phyloP scores from a whole-genome alignment of 1,139 yeast genomes.

The Debaryomyces sp. region DNA sequence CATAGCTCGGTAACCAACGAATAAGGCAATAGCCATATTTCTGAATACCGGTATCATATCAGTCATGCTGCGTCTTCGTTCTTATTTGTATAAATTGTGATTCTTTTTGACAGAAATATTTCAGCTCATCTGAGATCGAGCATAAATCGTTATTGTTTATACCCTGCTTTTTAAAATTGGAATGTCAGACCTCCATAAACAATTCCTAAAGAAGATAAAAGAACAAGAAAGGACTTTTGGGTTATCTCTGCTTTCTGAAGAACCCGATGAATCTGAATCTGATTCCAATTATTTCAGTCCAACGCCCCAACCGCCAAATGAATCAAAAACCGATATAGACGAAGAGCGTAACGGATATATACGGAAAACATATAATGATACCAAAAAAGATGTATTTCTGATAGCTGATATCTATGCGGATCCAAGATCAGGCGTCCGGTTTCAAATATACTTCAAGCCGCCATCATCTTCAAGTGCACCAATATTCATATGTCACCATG shows the following conservation, averaged over 20 bases:
- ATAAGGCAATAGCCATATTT: conserved; percentile 41
- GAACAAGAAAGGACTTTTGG: conserved; percentile 43
- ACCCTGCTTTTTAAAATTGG: neutral
- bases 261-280: conserved; percentile 13
- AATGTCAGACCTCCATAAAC: conserved; percentile 50
- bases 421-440: conserved; percentile 17
- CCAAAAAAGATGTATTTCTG: conserved; percentile 14
- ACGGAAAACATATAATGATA: conserved; percentile 7
- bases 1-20: conserved; percentile 46
- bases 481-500: conserved; percentile 80
- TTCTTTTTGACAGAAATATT: neutral
- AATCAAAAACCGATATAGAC: neutral
- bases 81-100: neutral
- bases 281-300: conserved; percentile 1
- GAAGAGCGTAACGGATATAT: neutral
- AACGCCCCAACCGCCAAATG: conserved; percentile 6
- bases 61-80: neutral
- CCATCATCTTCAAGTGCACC: conserved; percentile 53
- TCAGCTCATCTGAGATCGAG: conserved; percentile 6
- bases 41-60: conserved; percentile 33
- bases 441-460: conserved; percentile 63
- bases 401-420: conserved; percentile 15
- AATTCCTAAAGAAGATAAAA: conserved; percentile 40
- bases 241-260: conserved; percentile 34
- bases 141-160: neutral